Evolutionary conservation across 345 rosid species (phyloP).

Genomic region (Iberis pinnata): DNA sequence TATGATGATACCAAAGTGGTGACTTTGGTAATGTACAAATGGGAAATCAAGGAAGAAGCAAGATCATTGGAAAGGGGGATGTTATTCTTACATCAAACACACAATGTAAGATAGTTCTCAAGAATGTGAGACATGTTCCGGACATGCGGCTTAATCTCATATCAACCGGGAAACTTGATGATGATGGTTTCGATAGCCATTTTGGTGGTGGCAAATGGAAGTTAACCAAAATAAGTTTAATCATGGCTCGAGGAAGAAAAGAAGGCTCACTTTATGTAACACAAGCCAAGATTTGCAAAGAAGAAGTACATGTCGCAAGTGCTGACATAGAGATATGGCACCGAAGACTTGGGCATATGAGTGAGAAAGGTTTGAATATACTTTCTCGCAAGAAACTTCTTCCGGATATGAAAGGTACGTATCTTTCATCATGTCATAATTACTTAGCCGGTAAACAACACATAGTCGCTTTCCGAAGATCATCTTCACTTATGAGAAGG

Average conservation of each 20-base stretch:
- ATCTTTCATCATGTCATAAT: neutral
- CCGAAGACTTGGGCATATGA: neutral
- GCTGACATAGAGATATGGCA: neutral
- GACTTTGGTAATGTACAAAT: neutral
- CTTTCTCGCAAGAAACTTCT: neutral
- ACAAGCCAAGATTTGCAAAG: neutral
- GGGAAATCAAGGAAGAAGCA: slow-evolving; percentile 10
- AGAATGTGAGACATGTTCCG: neutral
- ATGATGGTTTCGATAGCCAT: neutral
- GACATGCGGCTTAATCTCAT: neutral
- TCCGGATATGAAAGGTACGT: neutral
- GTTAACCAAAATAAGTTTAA: neutral
- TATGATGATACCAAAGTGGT: no score
- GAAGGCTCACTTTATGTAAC: neutral
- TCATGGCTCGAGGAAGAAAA: neutral
- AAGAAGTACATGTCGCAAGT: neutral
- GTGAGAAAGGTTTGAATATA: neutral
- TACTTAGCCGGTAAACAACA: slow-evolving; percentile 1
- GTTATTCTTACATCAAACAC: neutral
- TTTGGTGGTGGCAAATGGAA: slow-evolving; percentile 1
- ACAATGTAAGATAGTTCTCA: neutral
- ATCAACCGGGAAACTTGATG: slow-evolving; percentile 1
- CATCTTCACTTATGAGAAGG: neutral
- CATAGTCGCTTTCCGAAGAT: neutral
- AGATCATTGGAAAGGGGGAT: neutral